Evolutionary conservation across 768 basidiomycete genomes (phyloP), one percentile per base, ranked within the genome.

Genomic region (Auricularia sp.): DNA sequence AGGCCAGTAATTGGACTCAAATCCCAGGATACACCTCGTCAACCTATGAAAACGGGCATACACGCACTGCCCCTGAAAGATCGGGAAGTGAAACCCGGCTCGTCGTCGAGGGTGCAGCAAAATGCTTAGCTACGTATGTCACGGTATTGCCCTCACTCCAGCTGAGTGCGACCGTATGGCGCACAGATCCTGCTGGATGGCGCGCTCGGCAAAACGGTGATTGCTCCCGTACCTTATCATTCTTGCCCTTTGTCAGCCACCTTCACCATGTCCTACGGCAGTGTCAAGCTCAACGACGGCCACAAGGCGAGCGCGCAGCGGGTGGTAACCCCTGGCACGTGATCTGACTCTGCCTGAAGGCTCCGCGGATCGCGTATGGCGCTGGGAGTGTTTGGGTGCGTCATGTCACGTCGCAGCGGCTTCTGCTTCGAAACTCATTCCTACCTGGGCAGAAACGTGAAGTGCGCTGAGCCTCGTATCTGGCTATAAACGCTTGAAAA

Each of bases 331-430:
- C 8, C 4, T 23, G 56, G 11, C 23, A 23, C 11, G 7, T 29
- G 7, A 59, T 7, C 23, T 8, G 47, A 6, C 16, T 51, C 10
- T 44, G 11, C 18, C 11, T 21, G 23, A 7, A 59, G 56, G 29
- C 74, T 74, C 86, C 71, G 77, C 78, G 66, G 78, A 71, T 88
- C 59, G 86, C 80, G 66, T 86, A 84, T 69, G 87, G 86, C 34
- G 87, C 87, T 2, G 87, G 85, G 74, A 74, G 59, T 87, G 87
- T 70, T 71, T 88, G 60, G 86, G 87, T 84, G 67, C 61, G 81
- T 68, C 36, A 51, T 16, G 14, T 11, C 21, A 16, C 10, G 43
- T 44, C 43, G 43, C 43, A 44, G 43, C 10, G 11, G 47, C 47
- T 51, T 21, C 14, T 21, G 29, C 29, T 29, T 29, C 29, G 47